Percentiles rank a stretch among this genome's conserved stretches.
phyloP scores from a whole-genome alignment of 2,329 filamentous ascomycete genomes.

The Paracoccidioides lutzii region DNA sequence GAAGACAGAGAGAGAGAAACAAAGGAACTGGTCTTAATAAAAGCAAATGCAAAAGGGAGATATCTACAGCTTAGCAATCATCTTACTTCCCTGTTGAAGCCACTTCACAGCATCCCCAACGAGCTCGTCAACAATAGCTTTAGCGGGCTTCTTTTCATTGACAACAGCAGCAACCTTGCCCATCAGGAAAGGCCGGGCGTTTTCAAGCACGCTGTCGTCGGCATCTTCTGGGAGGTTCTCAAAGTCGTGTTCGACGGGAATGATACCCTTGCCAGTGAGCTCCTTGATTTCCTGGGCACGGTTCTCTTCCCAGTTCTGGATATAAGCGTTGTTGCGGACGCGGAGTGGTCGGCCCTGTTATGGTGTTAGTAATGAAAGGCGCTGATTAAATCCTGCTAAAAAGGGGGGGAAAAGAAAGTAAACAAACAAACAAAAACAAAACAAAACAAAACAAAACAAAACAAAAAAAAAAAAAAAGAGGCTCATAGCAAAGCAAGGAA shows the following conservation, averaged over 20 bases:
- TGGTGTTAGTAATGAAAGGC: neutral
- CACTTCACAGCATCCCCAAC: conserved; percentile 64
- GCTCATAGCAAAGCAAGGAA: neutral
- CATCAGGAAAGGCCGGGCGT: conserved; percentile 86
- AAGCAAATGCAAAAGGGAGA: conserved; percentile 6
- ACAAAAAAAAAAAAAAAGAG: neutral
- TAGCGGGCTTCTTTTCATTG: conserved; percentile 82
- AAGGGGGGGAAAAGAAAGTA: neutral
- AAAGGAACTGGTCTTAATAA: neutral
- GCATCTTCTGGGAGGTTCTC: conserved; percentile 64
- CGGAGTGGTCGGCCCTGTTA: conserved; percentile 67
- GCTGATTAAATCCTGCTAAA: neutral
- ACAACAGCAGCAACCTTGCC: conserved; percentile 91
- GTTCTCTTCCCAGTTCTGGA: conserved; percentile 91
- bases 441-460: too few species aligned
- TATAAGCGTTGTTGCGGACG: conserved; percentile 88
- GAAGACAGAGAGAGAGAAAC: neutral
- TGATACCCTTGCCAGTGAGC: conserved; percentile 73
- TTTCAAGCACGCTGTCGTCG: conserved; percentile 79
- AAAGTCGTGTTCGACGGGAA: conserved; percentile 88
- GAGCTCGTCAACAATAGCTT: conserved; percentile 88
- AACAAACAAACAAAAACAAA: too few species aligned
- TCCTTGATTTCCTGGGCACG: conserved; percentile 82
- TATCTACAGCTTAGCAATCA: conserved; percentile 56
- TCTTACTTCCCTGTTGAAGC: conserved; percentile 54